Base-by-base conservation (phyloP, 1,139 yeast species). In the Pneumocystis murina region DNA sequence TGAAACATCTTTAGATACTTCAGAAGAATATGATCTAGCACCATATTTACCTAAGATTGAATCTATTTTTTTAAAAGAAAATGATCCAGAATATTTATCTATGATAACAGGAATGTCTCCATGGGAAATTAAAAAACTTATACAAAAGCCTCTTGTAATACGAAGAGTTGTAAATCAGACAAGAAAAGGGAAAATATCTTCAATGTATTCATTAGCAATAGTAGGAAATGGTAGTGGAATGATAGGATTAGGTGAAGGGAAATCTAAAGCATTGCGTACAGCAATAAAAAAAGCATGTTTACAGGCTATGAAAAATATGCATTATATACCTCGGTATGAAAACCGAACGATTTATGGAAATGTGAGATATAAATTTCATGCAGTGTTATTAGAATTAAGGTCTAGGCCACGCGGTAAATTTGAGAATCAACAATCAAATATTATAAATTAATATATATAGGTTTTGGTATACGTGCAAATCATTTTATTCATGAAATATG, bases 161-260 rank as follows among this genome's bases (percentile, higher is more conserved):
- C 65, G 89, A 76, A 79, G 89, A 66, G 97, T 92, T 39, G 86
- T 91, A 64, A 89, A 91, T 73, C 95, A 90, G 79, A 92, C 97
- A 1, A 84, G 91, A 61, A 88, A 90, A 78, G 98, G 98, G 73
- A 92, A 91, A 74, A 88, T 89, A 69, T 84, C 86, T 61, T 84
- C 90, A 61, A 86, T 84, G 74, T 92, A 88, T 74, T 87, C 91
- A 0, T 76, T 92, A 71, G 94, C 91, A 10, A 88, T 91, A 58
- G 96, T 87, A 8, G 99, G 99, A 61, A 96, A 94, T 75, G 82
- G 84, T 66, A 86, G 87, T 68, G 99, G 99, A 68, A 87, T 90
- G 85, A 79, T 91, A 67, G 98, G 98, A 60, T 78, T 91, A 62
- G 99, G 98, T 64, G 96, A 90, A 75, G 99, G 98, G 66, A 88